A percentile compares a stretch with the other conserved stretches of the same genome.
Conservation (phyloP, 1,284 basidiomycete species). For the Trichosporon sp. region DNA sequence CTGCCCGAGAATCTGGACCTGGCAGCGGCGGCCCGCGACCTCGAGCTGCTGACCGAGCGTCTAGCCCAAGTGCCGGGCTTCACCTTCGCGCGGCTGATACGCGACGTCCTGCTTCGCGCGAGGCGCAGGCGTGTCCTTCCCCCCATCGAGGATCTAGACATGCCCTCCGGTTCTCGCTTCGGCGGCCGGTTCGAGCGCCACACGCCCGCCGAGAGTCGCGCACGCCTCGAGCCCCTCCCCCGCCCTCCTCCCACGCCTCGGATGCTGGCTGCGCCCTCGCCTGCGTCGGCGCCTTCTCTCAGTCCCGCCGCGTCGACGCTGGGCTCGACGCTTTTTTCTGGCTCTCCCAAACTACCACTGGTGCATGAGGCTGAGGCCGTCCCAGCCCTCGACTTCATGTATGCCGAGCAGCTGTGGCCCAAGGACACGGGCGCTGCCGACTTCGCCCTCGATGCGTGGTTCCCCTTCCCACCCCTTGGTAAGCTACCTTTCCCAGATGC, state of each 20-base stretch:
- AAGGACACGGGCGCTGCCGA: not conserved
- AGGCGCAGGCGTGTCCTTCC: constrained; percentile 43
- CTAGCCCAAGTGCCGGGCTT: constrained; percentile 49
- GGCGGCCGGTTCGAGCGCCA: not conserved
- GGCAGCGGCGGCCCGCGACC: constrained; percentile 45
- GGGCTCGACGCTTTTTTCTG: not conserved
- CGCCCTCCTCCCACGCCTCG: not conserved
- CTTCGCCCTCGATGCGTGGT: constrained; percentile 45
- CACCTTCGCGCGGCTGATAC: constrained; percentile 46
- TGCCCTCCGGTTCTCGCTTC: too few relatives aligned
- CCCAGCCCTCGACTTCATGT: constrained; percentile 42
- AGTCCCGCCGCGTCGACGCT: not conserved
- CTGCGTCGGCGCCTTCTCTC: not conserved
- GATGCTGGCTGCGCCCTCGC: not conserved
- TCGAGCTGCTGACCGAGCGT: constrained; percentile 45
- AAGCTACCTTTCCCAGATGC: not conserved
- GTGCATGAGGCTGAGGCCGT: not conserved
- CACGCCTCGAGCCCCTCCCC: not conserved
- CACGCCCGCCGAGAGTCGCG: not conserved
- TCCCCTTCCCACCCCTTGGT: constrained; percentile 48
- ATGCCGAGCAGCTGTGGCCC: constrained; percentile 47
- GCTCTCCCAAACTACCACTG: not conserved
- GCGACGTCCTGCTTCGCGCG: constrained; percentile 44
- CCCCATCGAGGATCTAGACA: constrained; percentile 24
- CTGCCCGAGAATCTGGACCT: constrained; percentile 48